phyloP scores from a whole-genome alignment of 2,329 filamentous ascomycete species.

The Fusarium aywerte region DNA sequence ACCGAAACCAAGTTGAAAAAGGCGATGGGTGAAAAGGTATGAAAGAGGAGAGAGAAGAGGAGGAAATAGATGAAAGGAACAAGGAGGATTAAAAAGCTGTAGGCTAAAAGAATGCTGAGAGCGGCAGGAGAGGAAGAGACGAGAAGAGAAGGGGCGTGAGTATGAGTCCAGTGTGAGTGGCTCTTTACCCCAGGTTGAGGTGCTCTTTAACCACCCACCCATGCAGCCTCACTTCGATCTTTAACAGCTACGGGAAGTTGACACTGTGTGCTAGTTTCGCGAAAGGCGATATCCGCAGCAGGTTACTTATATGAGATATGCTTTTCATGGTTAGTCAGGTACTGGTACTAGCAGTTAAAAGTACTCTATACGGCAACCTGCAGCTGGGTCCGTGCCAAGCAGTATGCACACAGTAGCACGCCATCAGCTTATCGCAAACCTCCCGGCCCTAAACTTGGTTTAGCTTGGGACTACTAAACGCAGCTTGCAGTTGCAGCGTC shows the following conservation, averaged over 20 bases:
- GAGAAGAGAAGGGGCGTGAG: constrained; percentile 41
- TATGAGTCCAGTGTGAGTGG: constrained; percentile 40
- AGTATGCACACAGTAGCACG: constrained; percentile 39
- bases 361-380: too few species aligned
- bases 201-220: constrained; percentile 31
- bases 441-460: constrained; percentile 41
- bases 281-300: constrained; percentile 36
- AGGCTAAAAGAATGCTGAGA: constrained; percentile 38
- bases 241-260: constrained; percentile 21
- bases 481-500: constrained; percentile 12
- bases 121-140: constrained; percentile 37
- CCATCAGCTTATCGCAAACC: constrained; percentile 48
- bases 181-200: constrained; percentile 42
- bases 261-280: constrained; percentile 39
- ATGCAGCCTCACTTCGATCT: constrained; percentile 37
- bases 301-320: constrained; percentile 39
- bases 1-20: neutral
- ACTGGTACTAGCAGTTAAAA: constrained; percentile 2
- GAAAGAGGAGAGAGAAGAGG: constrained; percentile 24
- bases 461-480: constrained; percentile 40
- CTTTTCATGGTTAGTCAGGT: neutral
- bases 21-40: constrained; percentile 4
- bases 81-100: constrained; percentile 42
- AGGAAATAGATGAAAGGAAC: constrained; percentile 42
- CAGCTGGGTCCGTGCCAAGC: constrained; percentile 29